A percentile compares a stretch with the other conserved stretches of the same genome.
These are phyloP conservation scores for Macrocybe gigantea DNA, from an alignment of 768 basidiomycete genomes.

Conservation along the genomic window DNA sequence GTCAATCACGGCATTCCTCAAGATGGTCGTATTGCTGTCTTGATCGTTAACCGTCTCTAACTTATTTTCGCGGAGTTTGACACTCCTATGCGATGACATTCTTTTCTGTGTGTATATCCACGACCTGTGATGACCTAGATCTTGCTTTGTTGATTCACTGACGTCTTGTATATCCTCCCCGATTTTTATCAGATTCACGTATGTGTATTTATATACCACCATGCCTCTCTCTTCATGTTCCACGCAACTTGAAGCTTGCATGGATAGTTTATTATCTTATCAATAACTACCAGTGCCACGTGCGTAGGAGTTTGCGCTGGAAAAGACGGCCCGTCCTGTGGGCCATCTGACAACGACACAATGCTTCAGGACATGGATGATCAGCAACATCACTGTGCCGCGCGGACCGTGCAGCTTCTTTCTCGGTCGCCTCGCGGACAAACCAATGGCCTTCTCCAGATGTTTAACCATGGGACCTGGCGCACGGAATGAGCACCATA, in stretches of 20 bases:
- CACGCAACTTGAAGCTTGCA: neutral
- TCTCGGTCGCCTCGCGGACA: too few species aligned
- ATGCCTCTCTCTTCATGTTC: neutral
- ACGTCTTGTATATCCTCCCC: neutral
- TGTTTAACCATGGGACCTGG: neutral
- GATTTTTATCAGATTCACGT: neutral
- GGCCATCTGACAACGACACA: too few species aligned
- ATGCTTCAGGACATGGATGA: too few species aligned
- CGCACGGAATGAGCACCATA: neutral
- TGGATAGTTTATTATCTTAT: neutral
- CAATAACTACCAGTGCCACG: neutral
- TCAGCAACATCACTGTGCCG: too few species aligned
- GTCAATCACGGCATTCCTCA: constrained; percentile 79
- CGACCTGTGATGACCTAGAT: neutral
- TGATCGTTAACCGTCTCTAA: constrained; percentile 43
- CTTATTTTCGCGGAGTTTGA: too few species aligned
- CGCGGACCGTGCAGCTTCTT: too few species aligned
- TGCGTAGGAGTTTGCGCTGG: too few species aligned
- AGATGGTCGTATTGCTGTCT: constrained; percentile 75
- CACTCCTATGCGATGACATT: too few species aligned
- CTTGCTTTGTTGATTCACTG: neutral
- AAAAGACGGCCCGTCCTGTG: too few species aligned
- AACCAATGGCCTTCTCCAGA: neutral
- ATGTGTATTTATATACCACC: neutral
- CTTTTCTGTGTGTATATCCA: neutral